A percentile compares a stretch with the other conserved stretches of the same genome.
Evolutionary conservation across 208 protist genomes (phyloP).

Genomic region (Strigomonas culicis): DNA sequence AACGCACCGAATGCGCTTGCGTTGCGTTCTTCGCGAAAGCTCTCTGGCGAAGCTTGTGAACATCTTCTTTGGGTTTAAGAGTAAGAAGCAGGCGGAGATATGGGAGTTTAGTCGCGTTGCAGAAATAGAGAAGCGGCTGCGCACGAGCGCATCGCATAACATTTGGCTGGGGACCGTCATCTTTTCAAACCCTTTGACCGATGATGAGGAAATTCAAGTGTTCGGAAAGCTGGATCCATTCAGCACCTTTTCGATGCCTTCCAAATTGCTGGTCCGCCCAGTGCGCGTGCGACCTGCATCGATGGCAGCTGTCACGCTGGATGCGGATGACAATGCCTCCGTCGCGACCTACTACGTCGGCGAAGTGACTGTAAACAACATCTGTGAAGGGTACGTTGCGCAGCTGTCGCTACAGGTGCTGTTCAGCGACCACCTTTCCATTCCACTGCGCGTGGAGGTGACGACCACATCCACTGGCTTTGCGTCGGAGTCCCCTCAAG

Average conservation of each 20-base stretch:
- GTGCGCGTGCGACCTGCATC: not conserved
- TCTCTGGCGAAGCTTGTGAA: conserved; percentile 43
- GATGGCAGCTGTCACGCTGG: not conserved
- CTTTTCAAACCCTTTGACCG: conserved; percentile 62
- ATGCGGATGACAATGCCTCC: not conserved
- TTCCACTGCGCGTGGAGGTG: conserved; percentile 40
- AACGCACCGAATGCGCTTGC: conserved; percentile 52
- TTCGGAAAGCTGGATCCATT: conserved; percentile 69
- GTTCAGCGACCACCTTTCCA: conserved; percentile 36
- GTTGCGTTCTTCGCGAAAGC: conserved; percentile 51
- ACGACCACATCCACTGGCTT: not conserved
- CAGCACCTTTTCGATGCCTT: conserved; percentile 54
- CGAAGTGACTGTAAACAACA: not conserved
- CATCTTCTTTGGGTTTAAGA: conserved; percentile 51
- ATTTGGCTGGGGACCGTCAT: conserved; percentile 76
- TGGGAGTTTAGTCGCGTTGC: conserved; percentile 58
- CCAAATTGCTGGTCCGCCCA: conserved; percentile 17
- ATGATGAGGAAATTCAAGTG: conserved; percentile 73
- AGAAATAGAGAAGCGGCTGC: conserved; percentile 44
- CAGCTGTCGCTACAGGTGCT: conserved; percentile 1
- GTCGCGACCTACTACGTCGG: not conserved
- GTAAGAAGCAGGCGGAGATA: conserved; percentile 24
- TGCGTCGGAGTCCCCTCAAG: not conserved
- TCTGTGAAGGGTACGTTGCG: not conserved
- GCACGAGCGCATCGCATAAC: conserved; percentile 37